Evolutionary conservation across 371 early-diverging fungal species (phyloP), one percentile per base, ranked within the genome.

Genomic region (Syncephalis plumigaleata): DNA sequence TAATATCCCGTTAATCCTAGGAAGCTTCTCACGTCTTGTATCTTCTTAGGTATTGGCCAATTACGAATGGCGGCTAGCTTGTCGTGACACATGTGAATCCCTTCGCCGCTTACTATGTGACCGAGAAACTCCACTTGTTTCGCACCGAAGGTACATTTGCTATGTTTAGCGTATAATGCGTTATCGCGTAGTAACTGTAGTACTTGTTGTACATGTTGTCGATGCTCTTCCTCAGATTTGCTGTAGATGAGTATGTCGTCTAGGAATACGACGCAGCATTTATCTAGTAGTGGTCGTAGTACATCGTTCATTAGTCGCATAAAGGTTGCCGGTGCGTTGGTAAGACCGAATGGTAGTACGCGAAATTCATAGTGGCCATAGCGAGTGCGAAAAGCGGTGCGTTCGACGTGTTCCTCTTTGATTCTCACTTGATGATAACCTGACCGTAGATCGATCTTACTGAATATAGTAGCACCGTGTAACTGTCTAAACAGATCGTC

Each of bases 381-480:
- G 8, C 39, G 20, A 1, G 57, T 55, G 1, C 47, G 22, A 25
- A 58, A 60, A n/a, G 50, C 56, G 9, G 60, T 59, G 18, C 54
- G 52, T 36, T 27, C 17, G 3, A 42, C 46, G 31, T 54, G 49
- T 1, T n/a, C 47, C 39, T 51, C 27, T 9, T 46, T 16, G 0
- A 67, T 46, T 0, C 53, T 55, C 27, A 67, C 48, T 52, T 69
- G 68, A 36, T 67, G 53, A 50, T 68, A 72, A 0, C 66, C 67
- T 18, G 42, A 36, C 1, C 50, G 46, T 0, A 66, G 51, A 50
- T 75, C 67, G 5, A 67, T 46, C 24, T 56, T 57, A 1, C 60
- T 50, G 52, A 65, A 70, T 9, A 46, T n/a, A 37, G 54, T 46
- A 1, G 51, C 48, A 2, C 55, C 48, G 3, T n/a, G 24, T 17